phyloP scores from a whole-genome alignment of 441 rosid genomes.

The Cnidoscolus chayamansa region DNA sequence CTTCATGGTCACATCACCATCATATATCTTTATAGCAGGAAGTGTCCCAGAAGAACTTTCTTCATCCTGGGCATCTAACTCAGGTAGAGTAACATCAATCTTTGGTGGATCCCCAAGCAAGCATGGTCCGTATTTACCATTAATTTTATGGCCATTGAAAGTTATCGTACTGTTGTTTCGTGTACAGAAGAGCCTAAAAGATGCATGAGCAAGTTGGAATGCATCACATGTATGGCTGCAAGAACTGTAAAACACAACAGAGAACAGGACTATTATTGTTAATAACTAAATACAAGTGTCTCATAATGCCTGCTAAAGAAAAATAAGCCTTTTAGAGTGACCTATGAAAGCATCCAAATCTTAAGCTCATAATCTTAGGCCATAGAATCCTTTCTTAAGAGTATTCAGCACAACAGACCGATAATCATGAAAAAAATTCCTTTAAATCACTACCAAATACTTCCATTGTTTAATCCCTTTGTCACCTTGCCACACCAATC shows the following conservation, averaged over 20 bases:
- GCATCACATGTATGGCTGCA: constrained; percentile 89
- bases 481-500: not conserved
- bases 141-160: constrained; percentile 42
- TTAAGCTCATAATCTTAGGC: constrained; percentile 8
- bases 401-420: not conserved
- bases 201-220: constrained; percentile 83
- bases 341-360: constrained; percentile 12
- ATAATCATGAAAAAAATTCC: constrained; percentile 3
- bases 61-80: constrained; percentile 62
- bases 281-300: not conserved
- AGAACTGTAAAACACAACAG: constrained; percentile 55
- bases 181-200: constrained; percentile 71
- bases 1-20: constrained; percentile 77
- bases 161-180: constrained; percentile 35
- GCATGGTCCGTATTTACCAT: constrained; percentile 51
- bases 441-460: not conserved
- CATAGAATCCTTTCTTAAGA: not conserved
- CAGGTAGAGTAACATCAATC: constrained; percentile 63
- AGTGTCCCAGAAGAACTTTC: constrained; percentile 67
- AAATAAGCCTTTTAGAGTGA: not conserved
- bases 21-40: constrained; percentile 86
- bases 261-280: not conserved
- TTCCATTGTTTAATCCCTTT: not conserved
- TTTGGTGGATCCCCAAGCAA: constrained; percentile 86
- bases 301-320: not conserved